phyloP scores from a whole-genome alignment of 2,329 filamentous ascomycete species.

The Davidsoniella eucalypti region DNA sequence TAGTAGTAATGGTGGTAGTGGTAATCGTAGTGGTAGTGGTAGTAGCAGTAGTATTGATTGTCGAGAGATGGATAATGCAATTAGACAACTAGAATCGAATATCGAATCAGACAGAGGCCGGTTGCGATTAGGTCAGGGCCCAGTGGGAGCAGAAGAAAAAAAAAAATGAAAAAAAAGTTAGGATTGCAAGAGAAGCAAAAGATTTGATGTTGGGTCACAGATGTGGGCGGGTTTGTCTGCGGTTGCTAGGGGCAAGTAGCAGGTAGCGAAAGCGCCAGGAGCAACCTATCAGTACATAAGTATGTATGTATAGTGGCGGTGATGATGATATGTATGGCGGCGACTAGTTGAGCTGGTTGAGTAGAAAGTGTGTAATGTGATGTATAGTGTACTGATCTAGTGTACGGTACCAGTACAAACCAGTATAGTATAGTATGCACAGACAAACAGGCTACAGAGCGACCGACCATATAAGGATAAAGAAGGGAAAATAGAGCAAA shows the following conservation, averaged over 20 bases:
- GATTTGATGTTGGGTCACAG: conserved; percentile 10
- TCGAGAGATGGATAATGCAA: neutral
- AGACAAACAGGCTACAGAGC: neutral
- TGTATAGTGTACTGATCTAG: neutral
- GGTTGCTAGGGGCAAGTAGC: conserved; percentile 8
- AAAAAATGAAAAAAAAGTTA: neutral
- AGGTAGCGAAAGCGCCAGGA: conserved; percentile 8
- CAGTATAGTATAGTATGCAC: neutral
- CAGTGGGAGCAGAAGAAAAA: neutral
- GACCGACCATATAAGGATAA: neutral
- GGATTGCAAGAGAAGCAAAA: conserved; percentile 4
- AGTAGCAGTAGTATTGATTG: neutral
- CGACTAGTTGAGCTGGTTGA: neutral
- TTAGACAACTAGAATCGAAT: neutral
- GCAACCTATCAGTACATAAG: neutral
- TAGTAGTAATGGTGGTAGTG: neutral
- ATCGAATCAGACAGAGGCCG: neutral
- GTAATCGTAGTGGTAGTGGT: neutral
- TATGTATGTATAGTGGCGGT: conserved; percentile 1
- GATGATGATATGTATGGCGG: conserved; percentile 3
- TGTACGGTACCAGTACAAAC: too few species aligned
- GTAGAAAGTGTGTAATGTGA: neutral
- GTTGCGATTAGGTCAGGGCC: neutral
- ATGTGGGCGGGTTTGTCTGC: conserved; percentile 10
- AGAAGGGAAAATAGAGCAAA: neutral